phyloP scores from a whole-genome alignment of 2,329 filamentous ascomycete genomes.

The Stemphylium vesicarium region DNA sequence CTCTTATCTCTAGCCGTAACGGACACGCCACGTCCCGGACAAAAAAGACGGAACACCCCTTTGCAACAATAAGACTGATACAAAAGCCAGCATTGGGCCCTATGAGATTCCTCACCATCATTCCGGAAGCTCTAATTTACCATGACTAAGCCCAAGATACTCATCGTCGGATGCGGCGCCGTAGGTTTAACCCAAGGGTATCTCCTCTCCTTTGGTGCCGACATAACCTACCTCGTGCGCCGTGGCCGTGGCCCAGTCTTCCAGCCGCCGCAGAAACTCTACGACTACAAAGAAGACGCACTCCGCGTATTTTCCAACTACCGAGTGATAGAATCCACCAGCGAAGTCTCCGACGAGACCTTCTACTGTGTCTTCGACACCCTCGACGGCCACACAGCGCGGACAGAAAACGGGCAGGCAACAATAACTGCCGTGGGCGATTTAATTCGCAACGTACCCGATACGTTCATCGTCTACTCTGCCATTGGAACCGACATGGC shows the following conservation, averaged over 20 bases:
- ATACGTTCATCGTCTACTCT: neutral
- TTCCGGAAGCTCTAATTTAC: too few species aligned
- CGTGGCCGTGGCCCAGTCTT: slow-evolving; percentile 28
- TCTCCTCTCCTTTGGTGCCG: slow-evolving; percentile 20
- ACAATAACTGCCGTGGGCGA: slow-evolving; percentile 16
- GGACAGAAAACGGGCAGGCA: slow-evolving; percentile 21
- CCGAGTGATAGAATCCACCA: slow-evolving; percentile 23
- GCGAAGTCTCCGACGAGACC: slow-evolving; percentile 19
- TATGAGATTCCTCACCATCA: too few species aligned
- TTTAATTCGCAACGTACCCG: neutral
- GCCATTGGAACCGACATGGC: neutral
- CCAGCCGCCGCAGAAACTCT: slow-evolving; percentile 24
- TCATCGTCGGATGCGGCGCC: slow-evolving; percentile 32
- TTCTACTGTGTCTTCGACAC: slow-evolving; percentile 30
- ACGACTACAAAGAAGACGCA: slow-evolving; percentile 25
- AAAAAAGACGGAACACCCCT: too few species aligned
- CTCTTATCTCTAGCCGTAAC: too few species aligned
- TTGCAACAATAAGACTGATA: too few species aligned
- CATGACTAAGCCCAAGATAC: slow-evolving; percentile 26
- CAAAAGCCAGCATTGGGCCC: too few species aligned
- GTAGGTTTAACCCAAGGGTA: slow-evolving; percentile 30
- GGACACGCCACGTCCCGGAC: too few species aligned
- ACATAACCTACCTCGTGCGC: slow-evolving; percentile 33
- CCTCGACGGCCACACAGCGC: slow-evolving; percentile 28
- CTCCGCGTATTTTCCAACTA: slow-evolving; percentile 23